phyloP scores from a whole-genome alignment of 768 basidiomycete genomes.

The Boletus coccyginus region DNA sequence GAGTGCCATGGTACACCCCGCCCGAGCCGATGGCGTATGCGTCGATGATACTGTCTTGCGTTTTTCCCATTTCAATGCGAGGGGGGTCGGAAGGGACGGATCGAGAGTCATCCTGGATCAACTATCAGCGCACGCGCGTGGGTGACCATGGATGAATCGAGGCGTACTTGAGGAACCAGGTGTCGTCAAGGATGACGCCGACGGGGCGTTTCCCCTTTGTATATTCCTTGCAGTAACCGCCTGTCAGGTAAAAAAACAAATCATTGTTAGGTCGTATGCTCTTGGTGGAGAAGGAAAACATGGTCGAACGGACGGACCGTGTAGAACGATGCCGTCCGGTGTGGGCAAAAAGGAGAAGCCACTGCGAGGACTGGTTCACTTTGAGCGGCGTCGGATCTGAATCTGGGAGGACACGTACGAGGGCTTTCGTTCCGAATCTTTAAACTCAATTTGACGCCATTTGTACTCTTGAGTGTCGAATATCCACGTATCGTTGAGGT shows the following conservation, averaged over 20 bases:
- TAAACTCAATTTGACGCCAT: constrained; percentile 78
- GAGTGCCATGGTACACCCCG: constrained; percentile 84
- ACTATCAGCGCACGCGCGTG: not conserved
- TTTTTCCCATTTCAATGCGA: constrained; percentile 80
- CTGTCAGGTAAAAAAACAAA: constrained; percentile 33
- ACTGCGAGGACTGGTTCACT: constrained; percentile 54
- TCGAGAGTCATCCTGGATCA: constrained; percentile 33
- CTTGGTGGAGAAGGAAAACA: not conserved
- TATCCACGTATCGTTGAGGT: constrained; percentile 81
- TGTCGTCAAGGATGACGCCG: constrained; percentile 88
- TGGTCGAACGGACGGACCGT: constrained; percentile 45
- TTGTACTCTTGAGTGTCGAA: constrained; percentile 86
- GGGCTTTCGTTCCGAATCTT: constrained; percentile 66
- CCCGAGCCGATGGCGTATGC: constrained; percentile 61
- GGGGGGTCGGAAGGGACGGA: constrained; percentile 23
- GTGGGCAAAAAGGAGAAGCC: constrained; percentile 85
- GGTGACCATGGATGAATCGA: not conserved
- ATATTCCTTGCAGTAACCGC: constrained; percentile 92
- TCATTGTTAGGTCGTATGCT: too few relatives aligned
- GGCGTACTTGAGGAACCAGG: constrained; percentile 77
- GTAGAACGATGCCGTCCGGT: constrained; percentile 73
- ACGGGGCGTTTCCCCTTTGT: constrained; percentile 78
- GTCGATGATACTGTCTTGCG: constrained; percentile 65
- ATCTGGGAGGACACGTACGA: constrained; percentile 45
- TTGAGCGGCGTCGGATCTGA: not conserved